Evolutionary conservation across 2,329 filamentous ascomycete species (phyloP), one percentile per base, ranked within the genome.

Genomic region (Arthrobotrys megalospora): DNA sequence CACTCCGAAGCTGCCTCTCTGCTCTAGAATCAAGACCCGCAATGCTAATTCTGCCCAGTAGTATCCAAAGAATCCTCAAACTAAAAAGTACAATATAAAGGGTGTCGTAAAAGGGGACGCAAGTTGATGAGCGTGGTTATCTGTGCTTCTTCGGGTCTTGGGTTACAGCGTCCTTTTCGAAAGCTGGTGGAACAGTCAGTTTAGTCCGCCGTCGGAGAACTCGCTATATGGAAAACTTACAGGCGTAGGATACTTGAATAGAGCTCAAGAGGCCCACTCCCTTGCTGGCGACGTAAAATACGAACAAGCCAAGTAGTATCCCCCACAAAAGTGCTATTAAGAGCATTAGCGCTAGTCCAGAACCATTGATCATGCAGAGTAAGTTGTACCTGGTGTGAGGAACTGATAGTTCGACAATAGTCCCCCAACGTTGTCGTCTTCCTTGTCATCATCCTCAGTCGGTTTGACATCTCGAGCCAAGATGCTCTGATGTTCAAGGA

Each of bases 401-500:
- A 94, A 98, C 84, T 97, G 92, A 84, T 99, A 99, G 84, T 92
- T 94, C 85, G 96, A 92, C 82, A 99, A 98, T 50, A 97, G 85
- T 16, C 80, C 80, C 7, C 69, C 65, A 24, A 34, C 60, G 16
- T 28, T 65, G 0, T 66, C 45, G 19, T 67, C 60, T 8, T 65
- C 70, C 24, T 50, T 63, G n/a, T 67, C 55, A 8, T 38, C 48
- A 1, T 68, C 52, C 11, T 47, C 47, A 1, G 21, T 32, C 6
- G 50, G 28, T 8, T 50, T 21, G n/a, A 67, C 41, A 41, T 76
- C 70, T 38, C 65, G 69, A n/a, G 63, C 28, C 24, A 79, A 8
- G 24, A 76, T 65, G 21, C 32, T 76, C 48, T 76, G 76, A 16
- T 79, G 65, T 7, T 11, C 10, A 47, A 60, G 16, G 71, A 80